phyloP scores from a whole-genome alignment of 345 rosid species.

The Raphanus raphanistrum region DNA sequence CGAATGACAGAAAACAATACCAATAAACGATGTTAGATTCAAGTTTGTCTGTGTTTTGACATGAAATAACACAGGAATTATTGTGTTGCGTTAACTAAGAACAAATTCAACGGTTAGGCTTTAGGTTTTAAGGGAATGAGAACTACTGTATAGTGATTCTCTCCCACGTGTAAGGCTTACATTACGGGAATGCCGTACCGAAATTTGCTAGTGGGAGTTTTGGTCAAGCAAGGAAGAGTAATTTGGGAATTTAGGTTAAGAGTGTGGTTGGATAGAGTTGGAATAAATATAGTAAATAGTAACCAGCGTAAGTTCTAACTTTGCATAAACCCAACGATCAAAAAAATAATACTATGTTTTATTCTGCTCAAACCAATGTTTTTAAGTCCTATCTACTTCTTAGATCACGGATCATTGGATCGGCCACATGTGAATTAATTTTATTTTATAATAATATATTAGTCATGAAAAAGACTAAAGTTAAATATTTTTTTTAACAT shows the following conservation, averaged over 20 bases:
- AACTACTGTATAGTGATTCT: not conserved
- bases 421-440: too few relatives aligned
- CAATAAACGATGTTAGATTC: not conserved
- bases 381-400: too few relatives aligned
- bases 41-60: not conserved
- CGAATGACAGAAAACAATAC: not conserved
- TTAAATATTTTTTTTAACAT: too few relatives aligned
- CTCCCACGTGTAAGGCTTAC: slow-evolving; percentile 1
- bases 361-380: too few relatives aligned
- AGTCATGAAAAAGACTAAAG: too few relatives aligned
- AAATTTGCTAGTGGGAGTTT: slow-evolving; percentile 21
- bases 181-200: slow-evolving; percentile 9
- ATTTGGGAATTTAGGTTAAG: not conserved
- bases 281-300: too few relatives aligned
- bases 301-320: too few relatives aligned
- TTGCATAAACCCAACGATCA: too few relatives aligned
- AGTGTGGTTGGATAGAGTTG: too few relatives aligned
- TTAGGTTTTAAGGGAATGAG: not conserved
- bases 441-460: too few relatives aligned
- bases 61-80: not conserved
- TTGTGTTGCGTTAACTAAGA: not conserved
- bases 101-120: not conserved
- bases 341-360: too few relatives aligned
- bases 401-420: too few relatives aligned
- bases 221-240: slow-evolving; percentile 28